These are phyloP conservation scores for Phytophthora colocasiae DNA, from an alignment of 352 stramenopile genomes.

Conservation along the genomic window DNA sequence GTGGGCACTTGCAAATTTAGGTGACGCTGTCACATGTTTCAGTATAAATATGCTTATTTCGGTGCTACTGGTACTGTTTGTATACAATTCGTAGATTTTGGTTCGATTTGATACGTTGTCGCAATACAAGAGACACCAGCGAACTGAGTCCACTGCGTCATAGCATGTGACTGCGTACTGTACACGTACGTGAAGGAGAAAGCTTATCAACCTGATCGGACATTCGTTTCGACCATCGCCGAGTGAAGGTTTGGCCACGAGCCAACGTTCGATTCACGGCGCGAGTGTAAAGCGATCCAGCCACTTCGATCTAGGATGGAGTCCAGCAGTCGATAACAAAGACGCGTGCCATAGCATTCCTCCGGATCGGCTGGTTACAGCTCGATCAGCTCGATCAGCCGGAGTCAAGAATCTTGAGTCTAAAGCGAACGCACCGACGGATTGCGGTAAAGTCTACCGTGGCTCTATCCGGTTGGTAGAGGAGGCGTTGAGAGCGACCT, in stretches of 20 bases:
- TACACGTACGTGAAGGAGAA: conserved; percentile 9
- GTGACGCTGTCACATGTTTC: no score
- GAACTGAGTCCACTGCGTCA: conserved; percentile 1
- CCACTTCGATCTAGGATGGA: background rate
- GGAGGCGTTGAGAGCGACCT: conserved; percentile 10
- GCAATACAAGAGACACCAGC: conserved; percentile 14
- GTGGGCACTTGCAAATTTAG: no score
- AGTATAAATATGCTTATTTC: no score
- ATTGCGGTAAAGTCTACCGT: conserved; percentile 4
- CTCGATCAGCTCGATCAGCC: conserved; percentile 11
- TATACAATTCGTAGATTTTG: no score
- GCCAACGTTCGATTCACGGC: background rate
- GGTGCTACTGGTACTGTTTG: no score
- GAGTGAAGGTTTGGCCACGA: no score
- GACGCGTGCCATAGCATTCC: conserved; percentile 6
- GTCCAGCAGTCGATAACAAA: conserved; percentile 1
- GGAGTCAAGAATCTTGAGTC: background rate
- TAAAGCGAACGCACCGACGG: conserved; percentile 1
- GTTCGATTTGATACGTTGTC: no score
- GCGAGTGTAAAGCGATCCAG: background rate
- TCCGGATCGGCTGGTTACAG: background rate
- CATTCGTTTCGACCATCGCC: background rate
- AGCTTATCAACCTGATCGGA: conserved; percentile 15
- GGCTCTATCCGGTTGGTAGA: conserved; percentile 19
- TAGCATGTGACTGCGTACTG: no score